Conservation (phyloP, 768 basidiomycete genomes). For the Suillus tomentosus region DNA sequence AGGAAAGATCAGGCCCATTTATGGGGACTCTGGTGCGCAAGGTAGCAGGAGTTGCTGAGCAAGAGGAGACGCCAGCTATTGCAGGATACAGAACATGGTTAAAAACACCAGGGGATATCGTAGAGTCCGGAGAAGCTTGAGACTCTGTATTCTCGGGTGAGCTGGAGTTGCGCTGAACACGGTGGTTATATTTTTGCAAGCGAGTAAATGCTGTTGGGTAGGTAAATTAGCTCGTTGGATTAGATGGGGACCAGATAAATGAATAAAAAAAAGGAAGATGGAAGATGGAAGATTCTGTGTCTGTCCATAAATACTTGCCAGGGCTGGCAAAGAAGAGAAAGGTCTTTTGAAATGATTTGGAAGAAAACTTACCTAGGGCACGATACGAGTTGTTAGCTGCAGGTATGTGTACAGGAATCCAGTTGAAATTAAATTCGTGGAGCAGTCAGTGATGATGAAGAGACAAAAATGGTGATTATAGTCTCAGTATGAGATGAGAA, state of each 20-base stretch:
- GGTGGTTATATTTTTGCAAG: background rate
- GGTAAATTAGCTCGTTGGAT: background rate
- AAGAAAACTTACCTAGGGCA: background rate
- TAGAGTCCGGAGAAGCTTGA: background rate
- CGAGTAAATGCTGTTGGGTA: background rate
- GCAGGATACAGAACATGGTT: background rate
- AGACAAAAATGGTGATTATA: too few relatives aligned
- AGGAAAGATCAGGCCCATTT: background rate
- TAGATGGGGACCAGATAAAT: background rate
- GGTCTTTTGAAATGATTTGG: background rate
- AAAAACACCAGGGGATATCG: background rate
- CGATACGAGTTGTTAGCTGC: background rate
- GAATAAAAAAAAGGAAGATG: background rate
- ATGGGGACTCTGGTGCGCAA: background rate
- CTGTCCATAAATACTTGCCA: background rate
- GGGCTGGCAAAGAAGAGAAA: background rate
- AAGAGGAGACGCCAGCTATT: background rate
- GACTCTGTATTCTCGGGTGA: background rate
- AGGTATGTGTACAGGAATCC: background rate
- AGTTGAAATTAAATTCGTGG: too few relatives aligned
- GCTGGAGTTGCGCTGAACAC: background rate
- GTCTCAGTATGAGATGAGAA: too few relatives aligned
- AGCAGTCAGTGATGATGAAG: too few relatives aligned
- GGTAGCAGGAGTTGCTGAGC: background rate
- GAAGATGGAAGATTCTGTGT: background rate